Evolutionary conservation across 768 basidiomycete species (phyloP).

Genomic region (Tephrocybe sp.): DNA sequence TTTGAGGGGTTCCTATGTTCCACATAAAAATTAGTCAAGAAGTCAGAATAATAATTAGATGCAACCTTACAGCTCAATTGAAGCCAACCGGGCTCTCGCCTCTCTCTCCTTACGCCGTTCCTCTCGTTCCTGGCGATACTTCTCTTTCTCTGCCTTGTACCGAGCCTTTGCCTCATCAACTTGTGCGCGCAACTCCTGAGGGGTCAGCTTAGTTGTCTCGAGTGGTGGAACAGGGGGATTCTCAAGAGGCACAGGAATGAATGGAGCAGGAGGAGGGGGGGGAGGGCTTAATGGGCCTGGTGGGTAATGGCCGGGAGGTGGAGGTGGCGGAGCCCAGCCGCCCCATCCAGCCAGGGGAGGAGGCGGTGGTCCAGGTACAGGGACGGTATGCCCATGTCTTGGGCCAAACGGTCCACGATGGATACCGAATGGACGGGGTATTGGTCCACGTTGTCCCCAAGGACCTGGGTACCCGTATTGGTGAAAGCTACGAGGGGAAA

Average conservation of each 20-base stretch:
- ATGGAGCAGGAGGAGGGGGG: slow-evolving; percentile 2
- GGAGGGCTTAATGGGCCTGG: slow-evolving; percentile 11
- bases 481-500: slow-evolving; percentile 1
- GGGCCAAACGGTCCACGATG: slow-evolving; percentile 4
- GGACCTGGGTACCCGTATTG: slow-evolving; percentile 9
- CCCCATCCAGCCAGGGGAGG: slow-evolving; percentile 11
- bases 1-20: not conserved
- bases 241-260: slow-evolving; percentile 14
- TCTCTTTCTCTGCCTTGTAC: slow-evolving; percentile 73
- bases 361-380: slow-evolving; percentile 17
- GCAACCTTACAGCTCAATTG: slow-evolving; percentile 10
- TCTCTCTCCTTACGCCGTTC: slow-evolving; percentile 41
- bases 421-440: slow-evolving; percentile 8
- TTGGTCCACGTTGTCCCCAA: slow-evolving; percentile 8
- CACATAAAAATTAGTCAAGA: too few species aligned
- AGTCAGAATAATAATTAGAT: not conserved
- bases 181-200: slow-evolving; percentile 41
- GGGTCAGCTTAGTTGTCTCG: slow-evolving; percentile 20
- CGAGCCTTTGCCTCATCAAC: slow-evolving; percentile 66
- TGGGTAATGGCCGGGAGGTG: slow-evolving; percentile 17
- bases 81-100: slow-evolving; percentile 14
- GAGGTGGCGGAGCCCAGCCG: slow-evolving; percentile 12
- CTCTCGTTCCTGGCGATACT: slow-evolving; percentile 60
- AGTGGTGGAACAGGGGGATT: slow-evolving; percentile 22
- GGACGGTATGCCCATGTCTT: not conserved